Base-by-base conservation (phyloP, 129 eudicot species). In the Flaveria brownii region DNA sequence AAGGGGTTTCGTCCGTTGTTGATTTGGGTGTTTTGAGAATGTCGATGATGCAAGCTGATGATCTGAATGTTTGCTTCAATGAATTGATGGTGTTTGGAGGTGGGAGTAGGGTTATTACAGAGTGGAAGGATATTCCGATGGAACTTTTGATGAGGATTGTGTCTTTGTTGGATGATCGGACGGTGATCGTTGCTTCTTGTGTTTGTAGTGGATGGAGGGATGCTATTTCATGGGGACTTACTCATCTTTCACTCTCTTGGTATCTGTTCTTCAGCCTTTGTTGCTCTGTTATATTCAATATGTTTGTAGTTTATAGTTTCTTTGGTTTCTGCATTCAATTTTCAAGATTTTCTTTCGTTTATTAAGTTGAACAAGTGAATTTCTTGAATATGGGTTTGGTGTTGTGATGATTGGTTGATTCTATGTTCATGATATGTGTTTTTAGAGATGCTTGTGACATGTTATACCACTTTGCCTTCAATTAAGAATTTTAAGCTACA, bases 131-230 rank as follows among this genome's bases (percentile, higher is more conserved):
- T 67, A 91, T 93, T 3, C 98, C 98, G 1, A 86, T 88, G 96
- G 98, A 93, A 76, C 85, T 92, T 74, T 69, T 92, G 84, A 69
- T 92, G 88, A 81, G 91, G 70, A 85, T 89, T 60, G 50, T 84
- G 0, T 84, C 85, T 9, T 85, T 87, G 82, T 84, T 89, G 61
- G 93, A 92, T 89, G 96, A 92, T 87, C 91, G 79, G 84, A 87
- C 89, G 79, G 88, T 84, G 36, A 73, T 93, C 18, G 88, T 86
- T 72, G 96, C 93, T 83, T 90, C 97, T 69, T 91, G 87, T n/a
- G 98, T 93, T 9, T 93, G 98, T 74, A 80, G 80, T 65, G 97
- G 98, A 56, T 93, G 98, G 98, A 93, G 96, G 45, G 98, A 93
- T 72, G 98, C 96, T 30, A 77, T 93, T 68, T 88, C 81, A 43